Conservation (phyloP, 805 yeast genomes). For the Candida chilensis region DNA sequence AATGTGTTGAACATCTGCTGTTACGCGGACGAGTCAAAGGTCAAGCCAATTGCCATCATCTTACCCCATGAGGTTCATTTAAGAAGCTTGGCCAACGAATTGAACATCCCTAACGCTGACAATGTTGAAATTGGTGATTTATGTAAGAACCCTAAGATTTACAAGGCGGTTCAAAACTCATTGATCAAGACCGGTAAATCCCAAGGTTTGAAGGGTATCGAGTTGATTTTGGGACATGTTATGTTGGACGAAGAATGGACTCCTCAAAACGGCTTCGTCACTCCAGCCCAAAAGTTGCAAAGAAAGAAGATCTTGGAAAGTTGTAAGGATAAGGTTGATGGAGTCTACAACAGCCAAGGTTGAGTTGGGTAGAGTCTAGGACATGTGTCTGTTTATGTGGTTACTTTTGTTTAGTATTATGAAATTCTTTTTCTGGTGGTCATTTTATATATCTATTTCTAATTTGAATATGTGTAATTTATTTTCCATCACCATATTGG, state of each 20-base stretch:
- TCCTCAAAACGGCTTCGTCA: conserved; percentile 88
- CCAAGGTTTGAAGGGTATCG: conserved; percentile 81
- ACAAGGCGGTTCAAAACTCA: conserved; percentile 42
- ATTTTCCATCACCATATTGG: no score
- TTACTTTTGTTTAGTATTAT: no score
- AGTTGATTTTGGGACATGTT: conserved; percentile 70
- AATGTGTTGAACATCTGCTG: conserved; percentile 79
- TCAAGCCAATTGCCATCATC: conserved; percentile 87
- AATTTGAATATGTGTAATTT: no score
- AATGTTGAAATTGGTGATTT: conserved; percentile 37
- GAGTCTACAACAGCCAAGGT: conserved; percentile 53
- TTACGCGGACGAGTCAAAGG: conserved; percentile 82
- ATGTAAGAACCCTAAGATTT: conserved; percentile 48
- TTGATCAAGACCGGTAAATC: conserved; percentile 67
- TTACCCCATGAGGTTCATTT: conserved; percentile 70
- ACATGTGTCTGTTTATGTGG: no score
- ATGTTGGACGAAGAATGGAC: conserved; percentile 93
- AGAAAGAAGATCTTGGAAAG: conserved; percentile 78
- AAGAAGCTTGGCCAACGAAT: conserved; percentile 47
- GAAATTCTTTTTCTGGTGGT: no score
- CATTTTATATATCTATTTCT: no score
- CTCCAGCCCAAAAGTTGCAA: conserved; percentile 94
- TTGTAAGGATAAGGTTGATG: conserved; percentile 59
- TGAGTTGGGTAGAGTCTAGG: no score
- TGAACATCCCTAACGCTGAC: conserved; percentile 38